phyloP scores from a whole-genome alignment of 192 early-diverging fungal genomes.

The Oehlia diaphana region DNA sequence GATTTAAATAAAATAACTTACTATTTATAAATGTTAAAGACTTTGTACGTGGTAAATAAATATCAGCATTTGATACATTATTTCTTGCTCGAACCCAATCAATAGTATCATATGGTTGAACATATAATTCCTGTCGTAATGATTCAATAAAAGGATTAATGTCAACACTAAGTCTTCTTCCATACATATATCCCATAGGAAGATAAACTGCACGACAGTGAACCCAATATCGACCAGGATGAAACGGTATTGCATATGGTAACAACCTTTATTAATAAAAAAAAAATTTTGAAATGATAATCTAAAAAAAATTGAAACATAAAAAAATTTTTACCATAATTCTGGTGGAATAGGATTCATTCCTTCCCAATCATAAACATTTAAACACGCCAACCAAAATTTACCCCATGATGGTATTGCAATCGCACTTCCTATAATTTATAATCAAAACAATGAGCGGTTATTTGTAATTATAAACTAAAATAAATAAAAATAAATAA shows the following conservation, averaged over 20 bases:
- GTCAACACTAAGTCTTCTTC: constrained; percentile 56
- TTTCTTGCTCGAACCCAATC: constrained; percentile 78
- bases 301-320: background rate
- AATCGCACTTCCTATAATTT: constrained; percentile 69
- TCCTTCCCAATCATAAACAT: constrained; percentile 94
- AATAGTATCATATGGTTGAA: constrained; percentile 82
- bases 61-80: constrained; percentile 79
- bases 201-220: constrained; percentile 93
- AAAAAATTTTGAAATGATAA: background rate
- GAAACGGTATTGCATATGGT: constrained; percentile 78
- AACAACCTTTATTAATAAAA: constrained; percentile 56
- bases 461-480: background rate
- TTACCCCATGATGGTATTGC: constrained; percentile 96
- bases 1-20: constrained; percentile 28
- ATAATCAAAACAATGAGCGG: background rate
- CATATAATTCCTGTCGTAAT: constrained; percentile 88
- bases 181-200: constrained; percentile 96
- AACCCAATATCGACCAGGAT: constrained; percentile 92
- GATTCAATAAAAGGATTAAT: constrained; percentile 69
- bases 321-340: constrained; percentile 59
- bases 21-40: constrained; percentile 77
- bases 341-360: constrained; percentile 96
- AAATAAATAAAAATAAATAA: background rate
- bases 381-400: constrained; percentile 92
- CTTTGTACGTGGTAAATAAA: constrained; percentile 82